phyloP scores from a whole-genome alignment of 148 eudicot species.

The Cornus kousa region DNA sequence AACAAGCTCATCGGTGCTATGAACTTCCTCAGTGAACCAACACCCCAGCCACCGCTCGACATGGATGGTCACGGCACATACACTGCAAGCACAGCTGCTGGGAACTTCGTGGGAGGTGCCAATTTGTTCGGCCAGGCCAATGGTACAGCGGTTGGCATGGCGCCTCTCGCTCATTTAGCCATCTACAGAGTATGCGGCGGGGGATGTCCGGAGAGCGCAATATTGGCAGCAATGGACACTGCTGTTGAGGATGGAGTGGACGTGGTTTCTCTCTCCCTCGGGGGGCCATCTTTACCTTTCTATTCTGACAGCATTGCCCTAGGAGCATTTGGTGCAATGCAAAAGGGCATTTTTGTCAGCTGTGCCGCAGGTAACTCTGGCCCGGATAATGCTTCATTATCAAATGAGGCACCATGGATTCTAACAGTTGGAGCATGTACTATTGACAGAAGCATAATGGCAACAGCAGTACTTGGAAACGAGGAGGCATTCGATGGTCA shows the following conservation, averaged over 20 bases:
- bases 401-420: slow-evolving; percentile 56
- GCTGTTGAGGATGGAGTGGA: slow-evolving; percentile 37
- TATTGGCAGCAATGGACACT: slow-evolving; percentile 30
- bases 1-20: slow-evolving; percentile 60
- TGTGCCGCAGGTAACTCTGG: slow-evolving; percentile 54
- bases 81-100: slow-evolving; percentile 52
- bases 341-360: slow-evolving; percentile 53
- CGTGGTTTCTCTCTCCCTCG: slow-evolving; percentile 53
- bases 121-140: slow-evolving; percentile 40
- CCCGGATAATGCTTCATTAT: slow-evolving; percentile 9
- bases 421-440: slow-evolving; percentile 49
- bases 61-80: slow-evolving; percentile 46
- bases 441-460: slow-evolving; percentile 38
- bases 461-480: slow-evolving; percentile 23
- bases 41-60: slow-evolving; percentile 35
- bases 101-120: slow-evolving; percentile 23
- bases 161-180: slow-evolving; percentile 48
- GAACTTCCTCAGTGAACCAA: slow-evolving; percentile 13
- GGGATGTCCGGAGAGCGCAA: slow-evolving; percentile 21
- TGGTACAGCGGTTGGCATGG: slow-evolving; percentile 50
- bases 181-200: slow-evolving; percentile 32
- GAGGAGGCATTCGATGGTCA: slow-evolving; percentile 20
- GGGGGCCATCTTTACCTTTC: slow-evolving; percentile 14
- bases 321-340: slow-evolving; percentile 49
- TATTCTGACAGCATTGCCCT: slow-evolving; percentile 24